Conservation (phyloP, 257 asterid species). For the Jacaranda copaia region DNA sequence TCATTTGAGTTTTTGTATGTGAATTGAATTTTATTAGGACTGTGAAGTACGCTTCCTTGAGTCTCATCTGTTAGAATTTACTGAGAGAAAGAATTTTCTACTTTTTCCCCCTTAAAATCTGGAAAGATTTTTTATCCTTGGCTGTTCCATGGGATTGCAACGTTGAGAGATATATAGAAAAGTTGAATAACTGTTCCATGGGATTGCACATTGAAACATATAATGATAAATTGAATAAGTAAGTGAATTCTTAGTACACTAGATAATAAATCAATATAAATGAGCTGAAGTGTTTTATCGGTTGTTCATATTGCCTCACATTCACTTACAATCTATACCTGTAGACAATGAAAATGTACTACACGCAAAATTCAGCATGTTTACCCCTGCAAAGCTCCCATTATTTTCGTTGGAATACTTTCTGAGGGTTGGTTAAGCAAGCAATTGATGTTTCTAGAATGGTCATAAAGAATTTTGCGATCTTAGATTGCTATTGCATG, state of each 20-base stretch:
- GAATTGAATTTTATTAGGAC: constrained; percentile 6
- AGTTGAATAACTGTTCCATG: not conserved
- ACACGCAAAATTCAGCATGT: constrained; percentile 14
- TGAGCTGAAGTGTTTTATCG: not conserved
- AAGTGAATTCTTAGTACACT: constrained; percentile 9
- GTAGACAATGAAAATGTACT: constrained; percentile 1
- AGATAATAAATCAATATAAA: constrained; percentile 1
- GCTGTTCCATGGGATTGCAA: constrained; percentile 20
- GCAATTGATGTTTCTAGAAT: constrained; percentile 18
- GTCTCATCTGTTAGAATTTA: not conserved
- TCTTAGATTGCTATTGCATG: constrained; percentile 2
- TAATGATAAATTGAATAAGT: not conserved
- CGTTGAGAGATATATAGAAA: constrained; percentile 7
- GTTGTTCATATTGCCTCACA: constrained; percentile 16
- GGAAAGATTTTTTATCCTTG: constrained; percentile 17
- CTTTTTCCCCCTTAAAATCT: not conserved
- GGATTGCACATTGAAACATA: constrained; percentile 23
- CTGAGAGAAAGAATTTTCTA: constrained; percentile 2
- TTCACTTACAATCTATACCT: not conserved
- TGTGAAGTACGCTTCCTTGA: not conserved
- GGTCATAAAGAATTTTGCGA: constrained; percentile 1
- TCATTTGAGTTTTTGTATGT: constrained; percentile 18
- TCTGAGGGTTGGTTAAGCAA: constrained; percentile 16
- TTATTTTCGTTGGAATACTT: not conserved
- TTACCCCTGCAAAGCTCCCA: constrained; percentile 16